Evolutionary conservation across 805 yeast species (phyloP), one percentile per base, ranked within the genome.

Genomic region (Pichia ethanolica): DNA sequence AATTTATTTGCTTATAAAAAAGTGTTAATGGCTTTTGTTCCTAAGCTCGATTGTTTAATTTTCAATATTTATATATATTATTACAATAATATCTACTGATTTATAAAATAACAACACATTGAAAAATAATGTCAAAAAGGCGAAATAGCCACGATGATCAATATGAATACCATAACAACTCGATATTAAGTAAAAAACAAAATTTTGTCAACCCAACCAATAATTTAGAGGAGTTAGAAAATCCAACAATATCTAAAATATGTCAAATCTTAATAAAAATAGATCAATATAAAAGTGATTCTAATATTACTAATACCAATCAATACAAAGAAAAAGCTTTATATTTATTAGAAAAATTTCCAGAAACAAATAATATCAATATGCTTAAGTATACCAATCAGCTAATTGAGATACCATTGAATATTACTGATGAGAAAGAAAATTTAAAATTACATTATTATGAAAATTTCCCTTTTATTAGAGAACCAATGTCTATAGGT

Each of bases 401-500:
- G 37, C 28, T 52, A 26, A 35, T 54, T 36, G 57, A 52, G 43
- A 49, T 54, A 26, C 55, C 57, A 26, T 44, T 11, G 32, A 41
- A 1, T 33, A n/a, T 35, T 12, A 43, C 20, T 20, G 20, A 20
- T 20, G 20, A 20, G 20, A 20, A 20, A 20, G 20, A 20, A 20
- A 20, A 20, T 8, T 14, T 40, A 27, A 4, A 35, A 14, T 26
- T 53, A 13, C 6, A 39, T 3, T 34, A 49, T 28, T 49, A 54
- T 39, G 13, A 42, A 11, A 54, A 50, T 11, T 54, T 54, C 30
- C 57, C 57, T 3, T 54, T 45, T 44, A 35, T 42, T n/a, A 47
- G 57, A 33, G 57, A 54, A 44, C 57, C 57, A 3, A 46, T 49
- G 36, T 49, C 50, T 32, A 52, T 54, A n/a, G 45, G 49, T 26